Base-by-base conservation (phyloP, 2,329 filamentous ascomycete genomes). In the Alternaria sp. region DNA sequence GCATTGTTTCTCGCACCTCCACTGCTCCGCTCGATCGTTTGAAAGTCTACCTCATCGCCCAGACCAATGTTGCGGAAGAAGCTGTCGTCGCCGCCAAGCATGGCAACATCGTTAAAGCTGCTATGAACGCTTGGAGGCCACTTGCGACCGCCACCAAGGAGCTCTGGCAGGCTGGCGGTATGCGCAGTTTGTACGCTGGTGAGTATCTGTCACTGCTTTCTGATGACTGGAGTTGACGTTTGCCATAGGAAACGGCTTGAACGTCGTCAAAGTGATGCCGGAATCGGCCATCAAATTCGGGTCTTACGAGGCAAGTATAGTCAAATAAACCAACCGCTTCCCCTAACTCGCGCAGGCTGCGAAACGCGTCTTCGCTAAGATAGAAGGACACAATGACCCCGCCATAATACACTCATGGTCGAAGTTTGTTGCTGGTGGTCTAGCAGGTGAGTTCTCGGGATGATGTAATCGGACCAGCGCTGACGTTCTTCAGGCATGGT, bases 281-380 rank as follows among this genome's bases (percentile, higher is more conserved):
- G 96, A 99, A 82, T 97, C 95, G 26, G 95, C 96, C 25, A 97
- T 99, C 77, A 97, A 97, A 81, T 99, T 99, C 79, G 96, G 96
- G 64, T 95, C 94, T 19, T 99, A 97, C 77, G 96, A 99, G 83
- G 88, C 87, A 78, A 73, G 81, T 65, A 58, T 54, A 19, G 5
- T 43, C 19, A 60, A 45, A 36, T 43, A 59, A 43, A 46, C 12
- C 25, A 52, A 45, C 30, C 43, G 9, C 50, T 40, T 26, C 36
- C 23, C 23, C 69, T 73, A 64, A 75, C 57, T 15, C 19, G 46
- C 63, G 45, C 56, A 89, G 87, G 93, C 93, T 55, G 91, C 93
- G 9, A 99, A 98, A 84, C 90, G 93, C 66, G 88, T 91, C 5
- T 88, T 98, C 64, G 93, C 95, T 52, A 89, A 88, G 63, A 81